These are phyloP conservation scores for Tetraselmis striata DNA, from an alignment of 139 green algal genomes.

Conservation along the genomic window DNA sequence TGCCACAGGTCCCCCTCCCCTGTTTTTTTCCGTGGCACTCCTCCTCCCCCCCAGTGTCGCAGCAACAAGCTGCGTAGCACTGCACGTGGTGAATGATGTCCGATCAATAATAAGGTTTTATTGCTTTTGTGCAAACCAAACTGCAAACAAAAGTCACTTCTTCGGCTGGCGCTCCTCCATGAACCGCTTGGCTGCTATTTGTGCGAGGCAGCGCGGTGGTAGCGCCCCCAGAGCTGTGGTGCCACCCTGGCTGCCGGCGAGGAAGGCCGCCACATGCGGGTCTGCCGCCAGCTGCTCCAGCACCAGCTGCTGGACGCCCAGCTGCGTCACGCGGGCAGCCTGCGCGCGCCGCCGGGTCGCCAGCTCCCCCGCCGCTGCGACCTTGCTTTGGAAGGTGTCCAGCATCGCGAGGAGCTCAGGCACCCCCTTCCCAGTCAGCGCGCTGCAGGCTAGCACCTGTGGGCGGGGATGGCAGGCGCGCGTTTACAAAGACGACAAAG, in stretches of 20 bases:
- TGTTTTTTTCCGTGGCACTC: too few species aligned
- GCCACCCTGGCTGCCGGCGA: neutral
- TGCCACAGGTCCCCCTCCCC: too few species aligned
- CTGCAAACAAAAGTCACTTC: too few species aligned
- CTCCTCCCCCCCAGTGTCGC: too few species aligned
- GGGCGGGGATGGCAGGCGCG: too few species aligned
- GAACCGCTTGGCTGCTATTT: neutral
- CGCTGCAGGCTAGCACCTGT: neutral
- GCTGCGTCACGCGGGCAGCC: neutral
- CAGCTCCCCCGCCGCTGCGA: neutral
- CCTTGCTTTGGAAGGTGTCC: neutral
- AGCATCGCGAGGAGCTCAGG: neutral
- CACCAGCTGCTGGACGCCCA: neutral
- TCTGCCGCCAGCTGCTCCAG: neutral
- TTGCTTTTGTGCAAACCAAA: too few species aligned
- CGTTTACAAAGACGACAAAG: too few species aligned
- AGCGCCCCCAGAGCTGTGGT: neutral
- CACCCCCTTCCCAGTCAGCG: neutral
- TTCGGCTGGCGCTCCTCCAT: neutral
- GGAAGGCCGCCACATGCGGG: neutral
- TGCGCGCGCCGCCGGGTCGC: neutral
- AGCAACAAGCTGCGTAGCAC: too few species aligned
- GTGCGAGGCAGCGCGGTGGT: neutral
- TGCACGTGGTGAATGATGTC: too few species aligned
- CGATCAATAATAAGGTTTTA: too few species aligned